Conservation (phyloP, 371 early-diverging fungal species). For the Mortierella sp. region DNA sequence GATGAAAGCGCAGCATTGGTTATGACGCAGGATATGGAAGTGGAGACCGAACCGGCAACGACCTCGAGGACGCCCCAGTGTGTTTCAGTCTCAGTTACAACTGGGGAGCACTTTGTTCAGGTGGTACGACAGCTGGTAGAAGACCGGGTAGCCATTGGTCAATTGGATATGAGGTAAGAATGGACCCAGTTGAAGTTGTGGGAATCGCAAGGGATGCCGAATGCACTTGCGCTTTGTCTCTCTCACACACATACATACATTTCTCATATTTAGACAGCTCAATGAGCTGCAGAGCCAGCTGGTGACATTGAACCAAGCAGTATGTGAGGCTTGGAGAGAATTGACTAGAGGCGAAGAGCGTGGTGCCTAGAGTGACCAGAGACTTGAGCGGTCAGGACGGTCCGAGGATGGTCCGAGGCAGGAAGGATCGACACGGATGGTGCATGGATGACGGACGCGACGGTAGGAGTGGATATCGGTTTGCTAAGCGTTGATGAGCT, state of each 20-base stretch:
- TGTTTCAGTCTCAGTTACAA: background rate
- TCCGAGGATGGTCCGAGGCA: no score
- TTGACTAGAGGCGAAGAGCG: no score
- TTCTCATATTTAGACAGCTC: constrained; percentile 21
- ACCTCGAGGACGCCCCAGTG: background rate
- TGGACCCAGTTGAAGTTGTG: background rate
- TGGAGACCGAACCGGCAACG: no score
- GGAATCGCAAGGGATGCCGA: background rate
- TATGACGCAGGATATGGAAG: background rate
- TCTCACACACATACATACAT: background rate
- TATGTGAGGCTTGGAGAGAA: constrained; percentile 24
- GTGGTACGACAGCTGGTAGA: constrained; percentile 14
- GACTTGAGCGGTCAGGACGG: no score
- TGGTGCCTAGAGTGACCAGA: no score
- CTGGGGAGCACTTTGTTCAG: constrained; percentile 7
- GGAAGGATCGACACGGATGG: no score
- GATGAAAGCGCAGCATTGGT: background rate
- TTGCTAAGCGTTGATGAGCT: no score
- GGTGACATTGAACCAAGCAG: constrained; percentile 21
- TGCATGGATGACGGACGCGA: no score
- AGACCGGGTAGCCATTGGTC: constrained; percentile 16
- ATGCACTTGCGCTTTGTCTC: background rate
- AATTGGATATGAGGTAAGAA: constrained; percentile 19
- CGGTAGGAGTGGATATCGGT: no score
- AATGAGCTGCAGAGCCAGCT: constrained; percentile 36